Evolutionary conservation across 2,329 filamentous ascomycete genomes (phyloP).

Genomic region (Periconia digitata): DNA sequence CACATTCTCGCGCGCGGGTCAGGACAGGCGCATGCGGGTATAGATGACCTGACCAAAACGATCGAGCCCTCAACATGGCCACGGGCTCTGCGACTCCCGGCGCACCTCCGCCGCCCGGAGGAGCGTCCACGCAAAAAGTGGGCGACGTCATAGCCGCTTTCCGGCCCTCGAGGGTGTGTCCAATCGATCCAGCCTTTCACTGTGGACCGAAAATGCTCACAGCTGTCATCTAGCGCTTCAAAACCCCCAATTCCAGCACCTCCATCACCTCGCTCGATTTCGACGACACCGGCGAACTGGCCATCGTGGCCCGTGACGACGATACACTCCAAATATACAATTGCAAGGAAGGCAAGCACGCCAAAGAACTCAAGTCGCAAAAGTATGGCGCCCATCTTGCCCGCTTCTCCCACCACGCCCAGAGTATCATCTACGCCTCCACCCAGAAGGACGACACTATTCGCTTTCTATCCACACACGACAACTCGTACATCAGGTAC

Average conservation of each 20-base stretch:
- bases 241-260: slow-evolving; percentile 52
- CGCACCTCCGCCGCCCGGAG: slow-evolving; percentile 35
- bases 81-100: slow-evolving; percentile 36
- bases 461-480: slow-evolving; percentile 85
- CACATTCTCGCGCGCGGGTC: not conserved
- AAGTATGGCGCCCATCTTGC: slow-evolving; percentile 96
- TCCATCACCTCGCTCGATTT: slow-evolving; percentile 91
- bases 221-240: slow-evolving; percentile 45
- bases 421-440: slow-evolving; percentile 91
- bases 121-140: slow-evolving; percentile 58
- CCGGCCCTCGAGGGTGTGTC: slow-evolving; percentile 73
- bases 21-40: not conserved
- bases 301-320: slow-evolving; percentile 89
- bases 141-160: slow-evolving; percentile 77
- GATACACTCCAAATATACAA: slow-evolving; percentile 96
- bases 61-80: slow-evolving; percentile 26
- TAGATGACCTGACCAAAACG: slow-evolving; percentile 1
- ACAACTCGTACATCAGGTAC: slow-evolving; percentile 95
- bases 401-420: slow-evolving; percentile 88
- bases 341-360: slow-evolving; percentile 83
- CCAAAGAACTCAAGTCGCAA: slow-evolving; percentile 88
- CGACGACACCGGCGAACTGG: slow-evolving; percentile 89
- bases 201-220: slow-evolving; percentile 12
- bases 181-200: not conserved
- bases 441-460: slow-evolving; percentile 93